Conservation (phyloP, 345 rosid species). For the Orychophragmus violaceus region DNA sequence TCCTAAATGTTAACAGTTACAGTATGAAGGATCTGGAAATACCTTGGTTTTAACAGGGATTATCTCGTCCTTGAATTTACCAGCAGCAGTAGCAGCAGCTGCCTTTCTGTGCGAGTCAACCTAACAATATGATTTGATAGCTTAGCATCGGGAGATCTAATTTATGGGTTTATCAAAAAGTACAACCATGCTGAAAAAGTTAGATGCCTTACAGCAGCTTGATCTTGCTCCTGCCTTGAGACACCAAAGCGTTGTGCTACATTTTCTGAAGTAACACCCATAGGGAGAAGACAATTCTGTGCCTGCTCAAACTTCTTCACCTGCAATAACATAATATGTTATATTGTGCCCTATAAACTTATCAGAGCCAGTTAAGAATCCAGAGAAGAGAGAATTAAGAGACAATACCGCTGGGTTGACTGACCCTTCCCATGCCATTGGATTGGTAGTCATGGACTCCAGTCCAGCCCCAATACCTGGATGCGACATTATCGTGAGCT, state of each 20-base stretch:
- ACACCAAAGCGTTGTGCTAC: constrained; percentile 95
- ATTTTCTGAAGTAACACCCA: constrained; percentile 98
- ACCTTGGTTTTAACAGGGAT: constrained; percentile 94
- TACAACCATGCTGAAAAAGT: constrained; percentile 3
- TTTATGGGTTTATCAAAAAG: background rate
- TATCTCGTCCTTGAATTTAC: constrained; percentile 93
- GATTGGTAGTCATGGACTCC: constrained; percentile 89
- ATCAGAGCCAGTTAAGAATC: background rate
- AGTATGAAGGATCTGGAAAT: constrained; percentile 1
- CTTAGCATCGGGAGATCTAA: background rate
- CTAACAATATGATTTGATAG: constrained; percentile 33
- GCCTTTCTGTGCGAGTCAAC: constrained; percentile 98
- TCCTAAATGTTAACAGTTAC: background rate
- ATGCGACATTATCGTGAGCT: background rate
- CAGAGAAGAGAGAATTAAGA: background rate
- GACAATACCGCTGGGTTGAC: constrained; percentile 77
- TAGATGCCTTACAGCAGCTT: constrained; percentile 80
- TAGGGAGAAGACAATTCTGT: constrained; percentile 90
- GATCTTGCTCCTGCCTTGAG: constrained; percentile 93
- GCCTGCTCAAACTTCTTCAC: constrained; percentile 72
- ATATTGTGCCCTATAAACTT: background rate
- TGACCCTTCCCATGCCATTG: constrained; percentile 91
- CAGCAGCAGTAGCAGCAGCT: constrained; percentile 93
- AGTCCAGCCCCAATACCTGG: constrained; percentile 95
- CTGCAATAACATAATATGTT: constrained; percentile 35